Evolutionary conservation across 345 rosid genomes (phyloP).

Genomic region (Psidium guajava): DNA sequence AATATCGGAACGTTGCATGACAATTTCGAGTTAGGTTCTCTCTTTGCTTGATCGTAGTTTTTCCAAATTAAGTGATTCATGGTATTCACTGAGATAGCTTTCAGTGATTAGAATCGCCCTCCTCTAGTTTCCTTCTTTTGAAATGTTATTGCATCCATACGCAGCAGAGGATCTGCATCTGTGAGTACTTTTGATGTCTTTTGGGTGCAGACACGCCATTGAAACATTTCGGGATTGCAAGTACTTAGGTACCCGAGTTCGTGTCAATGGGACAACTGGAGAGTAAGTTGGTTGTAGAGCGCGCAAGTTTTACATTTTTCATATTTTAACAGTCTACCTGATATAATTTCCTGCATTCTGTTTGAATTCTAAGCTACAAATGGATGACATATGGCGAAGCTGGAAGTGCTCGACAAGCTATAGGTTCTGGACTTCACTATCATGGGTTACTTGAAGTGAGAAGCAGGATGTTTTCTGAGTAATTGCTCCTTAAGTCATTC

Average conservation of each 20-base stretch:
- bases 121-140: neutral
- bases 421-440: slow-evolving; percentile 71
- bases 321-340: neutral
- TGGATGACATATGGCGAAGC: slow-evolving; percentile 94
- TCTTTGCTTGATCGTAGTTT: neutral
- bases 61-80: neutral
- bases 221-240: slow-evolving; percentile 50
- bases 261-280: slow-evolving; percentile 62
- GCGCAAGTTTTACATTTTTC: neutral
- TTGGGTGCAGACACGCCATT: slow-evolving; percentile 40
- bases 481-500: neutral
- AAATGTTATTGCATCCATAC: neutral
- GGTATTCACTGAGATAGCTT: neutral
- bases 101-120: neutral
- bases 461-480: neutral
- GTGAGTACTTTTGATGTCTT: neutral
- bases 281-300: slow-evolving; percentile 40
- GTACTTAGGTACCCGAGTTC: slow-evolving; percentile 70
- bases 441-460: slow-evolving; percentile 54
- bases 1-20: slow-evolving; percentile 74
- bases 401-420: slow-evolving; percentile 55
- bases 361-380: slow-evolving; percentile 39
- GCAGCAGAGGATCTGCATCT: neutral
- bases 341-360: neutral
- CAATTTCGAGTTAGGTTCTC: slow-evolving; percentile 47